These are phyloP conservation scores for Suillus decipiens DNA, from an alignment of 768 basidiomycete genomes.

Conservation along the genomic window DNA sequence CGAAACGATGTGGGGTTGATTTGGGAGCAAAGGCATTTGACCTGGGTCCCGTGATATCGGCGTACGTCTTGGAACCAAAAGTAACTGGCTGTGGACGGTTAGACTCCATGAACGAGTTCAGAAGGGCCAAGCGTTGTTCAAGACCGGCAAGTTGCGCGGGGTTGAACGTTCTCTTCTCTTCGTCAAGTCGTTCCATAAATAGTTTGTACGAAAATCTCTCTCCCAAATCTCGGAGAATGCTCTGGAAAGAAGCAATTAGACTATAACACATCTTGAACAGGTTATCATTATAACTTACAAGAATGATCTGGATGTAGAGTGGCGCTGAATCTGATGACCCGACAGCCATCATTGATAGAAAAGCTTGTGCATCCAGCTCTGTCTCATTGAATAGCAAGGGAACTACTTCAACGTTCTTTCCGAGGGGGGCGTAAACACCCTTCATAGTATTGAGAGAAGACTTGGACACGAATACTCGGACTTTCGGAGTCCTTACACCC, in stretches of 20 bases:
- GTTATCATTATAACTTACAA: conserved; percentile 41
- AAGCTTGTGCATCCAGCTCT: conserved; percentile 60
- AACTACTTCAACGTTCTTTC: conserved; percentile 43
- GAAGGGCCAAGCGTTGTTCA: conserved; percentile 54
- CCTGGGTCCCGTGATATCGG: background rate
- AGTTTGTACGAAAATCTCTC: conserved; percentile 48
- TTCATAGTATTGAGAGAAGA: conserved; percentile 55
- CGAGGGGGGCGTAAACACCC: conserved; percentile 47
- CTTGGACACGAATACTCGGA: conserved; percentile 50
- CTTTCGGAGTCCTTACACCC: conserved; percentile 20
- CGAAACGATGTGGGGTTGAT: conserved; percentile 34
- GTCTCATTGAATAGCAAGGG: conserved; percentile 50
- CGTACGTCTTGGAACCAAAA: background rate
- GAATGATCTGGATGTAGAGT: conserved; percentile 60
- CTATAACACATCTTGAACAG: conserved; percentile 3
- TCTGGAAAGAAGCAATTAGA: conserved; percentile 31
- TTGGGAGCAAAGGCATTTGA: background rate
- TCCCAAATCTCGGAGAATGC: conserved; percentile 55
- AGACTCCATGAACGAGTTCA: conserved; percentile 50
- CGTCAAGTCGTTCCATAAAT: conserved; percentile 45
- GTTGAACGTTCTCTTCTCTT: conserved; percentile 47
- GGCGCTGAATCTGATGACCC: conserved; percentile 54
- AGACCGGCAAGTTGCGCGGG: conserved; percentile 50
- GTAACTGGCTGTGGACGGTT: background rate
- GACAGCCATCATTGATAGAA: conserved; percentile 66